phyloP scores from a whole-genome alignment of 371 early-diverging fungal genomes.

The Haplosporangium sp. region DNA sequence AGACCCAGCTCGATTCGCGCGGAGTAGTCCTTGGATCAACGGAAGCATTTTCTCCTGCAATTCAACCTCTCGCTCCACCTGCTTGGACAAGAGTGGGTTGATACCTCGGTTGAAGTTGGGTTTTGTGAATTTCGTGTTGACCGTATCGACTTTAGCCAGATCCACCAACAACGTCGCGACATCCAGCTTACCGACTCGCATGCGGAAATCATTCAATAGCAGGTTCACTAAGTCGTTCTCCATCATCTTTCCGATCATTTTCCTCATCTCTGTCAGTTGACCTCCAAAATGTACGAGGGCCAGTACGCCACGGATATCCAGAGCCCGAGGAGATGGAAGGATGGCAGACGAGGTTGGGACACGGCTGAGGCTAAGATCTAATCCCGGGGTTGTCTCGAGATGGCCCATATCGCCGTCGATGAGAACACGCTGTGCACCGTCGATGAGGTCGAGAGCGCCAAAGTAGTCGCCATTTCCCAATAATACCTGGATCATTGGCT shows the following conservation, averaged over 20 bases:
- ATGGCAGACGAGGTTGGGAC: slow-evolving; percentile 35
- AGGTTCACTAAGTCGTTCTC: slow-evolving; percentile 76
- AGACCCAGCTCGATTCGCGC: slow-evolving; percentile 72
- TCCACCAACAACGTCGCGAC: slow-evolving; percentile 44
- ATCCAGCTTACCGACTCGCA: slow-evolving; percentile 55
- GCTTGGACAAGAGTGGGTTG: slow-evolving; percentile 38
- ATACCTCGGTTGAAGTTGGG: slow-evolving; percentile 42
- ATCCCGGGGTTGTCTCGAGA: slow-evolving; percentile 38
- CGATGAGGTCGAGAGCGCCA: slow-evolving; percentile 87
- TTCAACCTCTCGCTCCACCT: slow-evolving; percentile 59
- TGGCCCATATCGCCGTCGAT: slow-evolving; percentile 56
- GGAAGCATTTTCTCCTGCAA: slow-evolving; percentile 72
- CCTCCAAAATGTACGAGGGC: slow-evolving; percentile 70
- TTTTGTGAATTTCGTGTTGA: slow-evolving; percentile 43
- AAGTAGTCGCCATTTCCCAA: slow-evolving; percentile 84
- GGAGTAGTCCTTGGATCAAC: slow-evolving; percentile 77
- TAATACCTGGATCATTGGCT: slow-evolving; percentile 84
- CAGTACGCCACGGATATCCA: slow-evolving; percentile 70
- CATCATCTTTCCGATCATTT: slow-evolving; percentile 77
- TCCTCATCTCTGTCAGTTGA: slow-evolving; percentile 75
- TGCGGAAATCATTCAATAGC: slow-evolving; percentile 68
- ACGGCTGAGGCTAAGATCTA: slow-evolving; percentile 27
- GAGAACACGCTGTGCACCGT: slow-evolving; percentile 72
- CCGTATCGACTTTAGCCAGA: slow-evolving; percentile 54
- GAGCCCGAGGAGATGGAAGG: slow-evolving; percentile 35